Percentiles rank a stretch among this genome's conserved stretches.
Evolutionary conservation across 345 rosid genomes (phyloP).

Genomic region (Stellera chamaejasme): DNA sequence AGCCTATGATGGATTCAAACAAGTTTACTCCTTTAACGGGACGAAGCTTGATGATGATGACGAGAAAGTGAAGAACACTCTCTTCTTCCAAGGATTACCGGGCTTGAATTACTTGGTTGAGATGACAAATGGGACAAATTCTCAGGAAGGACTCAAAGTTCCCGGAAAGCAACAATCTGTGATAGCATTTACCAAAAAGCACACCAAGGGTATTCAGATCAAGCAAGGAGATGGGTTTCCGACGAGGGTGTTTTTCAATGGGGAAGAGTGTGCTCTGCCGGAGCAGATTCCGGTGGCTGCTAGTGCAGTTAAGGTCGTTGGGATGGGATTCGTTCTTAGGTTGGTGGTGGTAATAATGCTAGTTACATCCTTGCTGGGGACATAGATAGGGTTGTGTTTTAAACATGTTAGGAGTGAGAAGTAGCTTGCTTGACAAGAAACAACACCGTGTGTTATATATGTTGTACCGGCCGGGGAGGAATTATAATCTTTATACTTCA

Average conservation of each 20-base stretch:
- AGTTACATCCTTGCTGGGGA: slow-evolving; percentile 29
- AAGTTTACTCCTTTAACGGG: slow-evolving; percentile 77
- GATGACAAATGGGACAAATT: slow-evolving; percentile 44
- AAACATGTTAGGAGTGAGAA: neutral
- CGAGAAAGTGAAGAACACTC: slow-evolving; percentile 28
- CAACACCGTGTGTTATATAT: neutral
- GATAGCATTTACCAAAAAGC: slow-evolving; percentile 61
- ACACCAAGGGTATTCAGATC: slow-evolving; percentile 36
- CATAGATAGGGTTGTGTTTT: slow-evolving; percentile 6
- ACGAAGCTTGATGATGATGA: slow-evolving; percentile 29
- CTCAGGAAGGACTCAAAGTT: slow-evolving; percentile 35
- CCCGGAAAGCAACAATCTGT: slow-evolving; percentile 96
- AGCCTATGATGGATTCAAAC: slow-evolving; percentile 55
- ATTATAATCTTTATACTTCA: too few relatives aligned
- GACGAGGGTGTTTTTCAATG: slow-evolving; percentile 59
- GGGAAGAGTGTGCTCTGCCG: slow-evolving; percentile 94
- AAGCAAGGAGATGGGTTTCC: slow-evolving; percentile 72
- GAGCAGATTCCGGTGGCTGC: slow-evolving; percentile 35
- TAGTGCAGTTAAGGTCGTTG: slow-evolving; percentile 20
- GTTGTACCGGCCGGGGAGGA: too few relatives aligned
- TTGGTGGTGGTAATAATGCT: slow-evolving; percentile 18
- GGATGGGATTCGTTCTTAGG: slow-evolving; percentile 19
- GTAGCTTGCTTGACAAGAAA: neutral
- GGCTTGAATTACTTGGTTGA: slow-evolving; percentile 67
- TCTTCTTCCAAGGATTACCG: slow-evolving; percentile 59